Base-by-base conservation (phyloP, 1,139 yeast genomes). In the Blastobotrys malaysiensis region DNA sequence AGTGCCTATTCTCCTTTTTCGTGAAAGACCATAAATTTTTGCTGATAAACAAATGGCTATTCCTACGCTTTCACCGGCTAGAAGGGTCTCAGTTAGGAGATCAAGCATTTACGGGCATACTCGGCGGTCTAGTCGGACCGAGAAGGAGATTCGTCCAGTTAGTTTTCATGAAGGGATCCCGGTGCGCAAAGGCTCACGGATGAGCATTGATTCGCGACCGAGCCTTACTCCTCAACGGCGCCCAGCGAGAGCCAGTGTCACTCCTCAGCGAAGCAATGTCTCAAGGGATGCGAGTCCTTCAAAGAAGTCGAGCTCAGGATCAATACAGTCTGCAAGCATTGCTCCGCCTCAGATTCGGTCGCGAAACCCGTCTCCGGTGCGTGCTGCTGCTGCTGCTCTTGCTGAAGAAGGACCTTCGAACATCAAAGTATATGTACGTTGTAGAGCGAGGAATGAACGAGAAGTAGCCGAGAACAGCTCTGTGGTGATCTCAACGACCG, bases 391-490 rank as follows among this genome's bases (percentile, higher is more conserved):
- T 14, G 44, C n/a, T n/a, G n/a, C n/a, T 26, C 13, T 19, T 7
- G 18, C 43, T 14, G 44, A 47, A 31, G 36, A 47, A 14, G 49
- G 69, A 13, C 39, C 65, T 49, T 63, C 74, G 53, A 76, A 83
- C 64, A 83, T 84, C 53, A 83, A 84, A 62, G 95, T 88, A 26
- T 85, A 84, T 5, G 93, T 87, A 45, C 78, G 96, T 62, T 87
- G 95, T 65, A 76, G 96, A 52, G 89, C 84, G 3, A 74, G 95
- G 50, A 86, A 80, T 62, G 72, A 76, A 43, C 77, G 82, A 52
- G 95, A 87, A 62, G 74, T 83, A 2, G 73, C 73, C 19, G 79
- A 84, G 19, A 84, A 83, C 61, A 82, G 88, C 51, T 84, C 88
- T 1, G 80, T 83, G 5, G 82, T 86, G 14, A 84, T 86, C 22